Evolutionary conservation across 176 grass and related monocot genomes (phyloP), one percentile per base, ranked within the genome.

Genomic region (Aechmea fasciata): DNA sequence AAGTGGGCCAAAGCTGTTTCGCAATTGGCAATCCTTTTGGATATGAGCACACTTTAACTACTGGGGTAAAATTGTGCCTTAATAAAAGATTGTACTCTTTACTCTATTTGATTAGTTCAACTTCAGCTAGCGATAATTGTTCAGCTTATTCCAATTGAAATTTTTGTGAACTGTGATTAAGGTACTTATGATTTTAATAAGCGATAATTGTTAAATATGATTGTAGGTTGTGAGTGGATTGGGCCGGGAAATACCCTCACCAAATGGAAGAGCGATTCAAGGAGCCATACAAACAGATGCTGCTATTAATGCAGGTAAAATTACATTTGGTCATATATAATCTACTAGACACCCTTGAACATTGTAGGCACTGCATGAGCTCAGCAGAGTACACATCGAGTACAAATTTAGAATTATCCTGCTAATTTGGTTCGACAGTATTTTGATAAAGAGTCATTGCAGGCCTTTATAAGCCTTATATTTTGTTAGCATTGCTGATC

Each of bases 11-110:
- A 70, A 90, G 84, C 70, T 96, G 91, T 73, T 96, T 90, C 80
- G 87, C 91, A 9, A 96, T 96, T 52, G 91, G 91, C 48, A 90
- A 90, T 57, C 91, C 91, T 66, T 96, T 87, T 78, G 87, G 87
- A 76, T 90, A 87, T 76, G 82, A 96, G 67, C 91, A 90, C 51
- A 90, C 87, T 61, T 52, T 96, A 71, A 96, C 87, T 81, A 90
- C 84, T 72, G 87, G 87, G 77, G 91, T 89, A 85, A 82, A 20
- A 41, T 59, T 14, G 14, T 59, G 6, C 19, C 54, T 59, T 19
- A 12, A 18, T 19, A 12, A 18, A 9, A 59, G 13, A 59, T 59
- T 59, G 19, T 59, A 17, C 19, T 18, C 4, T 59, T 59, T 41
- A 41, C 33, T 41, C 33, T 41, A 7, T 41, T 6, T 41, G 6